Percentiles rank a stretch among this genome's conserved stretches.
Evolutionary conservation across 345 rosid species (phyloP).

Genomic region (Salix suchowensis): DNA sequence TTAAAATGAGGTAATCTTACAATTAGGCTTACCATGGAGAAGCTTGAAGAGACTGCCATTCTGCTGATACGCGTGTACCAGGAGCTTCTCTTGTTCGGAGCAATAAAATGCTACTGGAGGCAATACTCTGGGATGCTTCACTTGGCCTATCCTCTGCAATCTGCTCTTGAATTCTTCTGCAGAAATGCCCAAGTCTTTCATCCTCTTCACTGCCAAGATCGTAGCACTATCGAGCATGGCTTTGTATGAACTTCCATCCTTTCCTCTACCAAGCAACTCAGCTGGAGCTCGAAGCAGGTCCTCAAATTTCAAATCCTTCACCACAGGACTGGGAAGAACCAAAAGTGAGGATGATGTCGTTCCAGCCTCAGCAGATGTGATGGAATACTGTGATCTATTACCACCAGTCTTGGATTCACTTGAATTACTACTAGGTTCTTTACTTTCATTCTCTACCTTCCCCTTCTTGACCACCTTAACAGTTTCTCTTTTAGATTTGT

Average conservation of each 20-base stretch:
- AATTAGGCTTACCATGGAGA: slow-evolving; percentile 42
- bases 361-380: slow-evolving; percentile 39
- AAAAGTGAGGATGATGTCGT: slow-evolving; percentile 33
- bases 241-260: slow-evolving; percentile 61
- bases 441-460: slow-evolving; percentile 3
- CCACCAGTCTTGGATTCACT: slow-evolving; percentile 14
- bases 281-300: slow-evolving; percentile 64
- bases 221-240: slow-evolving; percentile 38
- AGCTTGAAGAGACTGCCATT: slow-evolving; percentile 57
- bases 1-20: background rate
- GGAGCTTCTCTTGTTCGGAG: slow-evolving; percentile 56
- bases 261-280: slow-evolving; percentile 50
- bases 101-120: slow-evolving; percentile 52
- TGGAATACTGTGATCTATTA: slow-evolving; percentile 43
- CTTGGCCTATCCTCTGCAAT: slow-evolving; percentile 42
- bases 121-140: slow-evolving; percentile 43
- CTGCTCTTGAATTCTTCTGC: slow-evolving; percentile 40
- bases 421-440: slow-evolving; percentile 15
- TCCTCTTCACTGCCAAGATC: slow-evolving; percentile 49
- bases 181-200: slow-evolving; percentile 37
- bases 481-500: slow-evolving; percentile 11
- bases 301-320: slow-evolving; percentile 36
- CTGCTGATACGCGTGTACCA: slow-evolving; percentile 45
- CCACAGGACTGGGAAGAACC: slow-evolving; percentile 37
- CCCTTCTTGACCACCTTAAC: background rate